These are phyloP conservation scores for Rosa rugosa DNA, from an alignment of 306 rosid species.

Conservation along the genomic window DNA sequence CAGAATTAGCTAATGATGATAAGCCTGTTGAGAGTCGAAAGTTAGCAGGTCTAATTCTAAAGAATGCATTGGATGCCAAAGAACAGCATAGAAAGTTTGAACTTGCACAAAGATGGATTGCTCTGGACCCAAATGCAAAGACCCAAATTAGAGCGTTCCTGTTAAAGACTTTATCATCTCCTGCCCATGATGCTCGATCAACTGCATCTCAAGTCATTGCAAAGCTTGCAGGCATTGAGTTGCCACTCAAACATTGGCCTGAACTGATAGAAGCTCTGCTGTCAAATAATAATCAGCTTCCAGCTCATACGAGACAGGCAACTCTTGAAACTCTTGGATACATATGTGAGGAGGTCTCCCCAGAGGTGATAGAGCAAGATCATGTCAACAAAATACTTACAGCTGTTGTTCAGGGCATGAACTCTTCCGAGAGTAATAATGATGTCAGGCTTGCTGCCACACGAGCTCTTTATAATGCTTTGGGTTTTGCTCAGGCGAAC, in stretches of 20 bases:
- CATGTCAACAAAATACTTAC: constrained; percentile 84
- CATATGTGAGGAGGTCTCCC: constrained; percentile 88
- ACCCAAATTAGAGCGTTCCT: constrained; percentile 71
- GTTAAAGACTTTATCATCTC: constrained; percentile 75
- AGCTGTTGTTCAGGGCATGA: constrained; percentile 90
- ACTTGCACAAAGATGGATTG: constrained; percentile 78
- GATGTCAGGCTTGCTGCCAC: constrained; percentile 79
- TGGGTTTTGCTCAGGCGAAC: constrained; percentile 93
- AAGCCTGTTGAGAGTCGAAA: constrained; percentile 86
- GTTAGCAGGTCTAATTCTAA: constrained; percentile 81
- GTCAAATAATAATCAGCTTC: constrained; percentile 73
- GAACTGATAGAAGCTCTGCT: constrained; percentile 72
- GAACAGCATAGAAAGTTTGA: constrained; percentile 86
- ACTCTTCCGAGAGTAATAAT: constrained; percentile 61
- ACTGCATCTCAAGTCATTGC: constrained; percentile 93
- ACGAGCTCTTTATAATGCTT: constrained; percentile 68
- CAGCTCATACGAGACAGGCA: constrained; percentile 75
- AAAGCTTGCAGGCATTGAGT: constrained; percentile 84
- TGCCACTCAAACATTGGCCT: constrained; percentile 94
- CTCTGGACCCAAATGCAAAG: constrained; percentile 59
- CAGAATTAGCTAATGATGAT: constrained; percentile 83
- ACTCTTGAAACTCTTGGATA: constrained; percentile 95
- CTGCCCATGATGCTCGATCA: constrained; percentile 74
- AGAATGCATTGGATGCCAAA: constrained; percentile 93
- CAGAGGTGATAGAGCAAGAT: constrained; percentile 65